phyloP scores from a whole-genome alignment of 2,329 filamentous ascomycete species.

The Cephalotrichum gorgonifer region DNA sequence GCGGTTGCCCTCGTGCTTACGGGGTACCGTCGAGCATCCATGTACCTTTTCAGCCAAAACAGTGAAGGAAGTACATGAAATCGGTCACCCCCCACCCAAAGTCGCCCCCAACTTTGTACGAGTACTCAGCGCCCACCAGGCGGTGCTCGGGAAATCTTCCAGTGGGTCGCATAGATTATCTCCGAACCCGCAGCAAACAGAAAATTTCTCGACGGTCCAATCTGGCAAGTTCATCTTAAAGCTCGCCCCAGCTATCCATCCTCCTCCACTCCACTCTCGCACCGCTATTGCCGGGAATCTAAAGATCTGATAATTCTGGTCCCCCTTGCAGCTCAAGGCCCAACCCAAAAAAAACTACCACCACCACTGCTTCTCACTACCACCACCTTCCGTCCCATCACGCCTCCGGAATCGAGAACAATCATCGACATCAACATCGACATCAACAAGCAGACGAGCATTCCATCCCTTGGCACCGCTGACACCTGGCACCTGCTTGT shows the following conservation, averaged over 20 bases:
- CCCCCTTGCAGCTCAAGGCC: not conserved
- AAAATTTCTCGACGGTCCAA: constrained; percentile 1
- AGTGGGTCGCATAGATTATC: not conserved
- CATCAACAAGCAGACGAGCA: no score
- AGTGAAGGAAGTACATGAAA: not conserved
- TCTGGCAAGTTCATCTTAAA: not conserved
- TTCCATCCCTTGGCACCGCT: no score
- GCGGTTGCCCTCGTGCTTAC: not conserved
- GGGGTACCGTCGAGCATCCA: not conserved
- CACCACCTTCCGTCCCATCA: no score
- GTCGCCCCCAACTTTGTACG: not conserved
- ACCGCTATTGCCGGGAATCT: not conserved
- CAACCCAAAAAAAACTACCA: no score
- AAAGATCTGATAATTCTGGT: not conserved
- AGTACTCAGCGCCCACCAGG: not conserved
- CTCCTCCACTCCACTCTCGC: not conserved
- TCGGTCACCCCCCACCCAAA: no score
- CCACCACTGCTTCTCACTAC: no score
- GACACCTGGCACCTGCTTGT: not conserved
- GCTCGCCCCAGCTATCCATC: not conserved
- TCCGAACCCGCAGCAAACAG: constrained; percentile 2
- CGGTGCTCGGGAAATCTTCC: not conserved
- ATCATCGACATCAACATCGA: no score
- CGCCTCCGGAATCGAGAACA: no score
- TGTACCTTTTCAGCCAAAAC: not conserved